Evolutionary conservation across 2,329 filamentous ascomycete genomes (phyloP), one percentile per base, ranked within the genome.

Genomic region (Fusarium multiceps): DNA sequence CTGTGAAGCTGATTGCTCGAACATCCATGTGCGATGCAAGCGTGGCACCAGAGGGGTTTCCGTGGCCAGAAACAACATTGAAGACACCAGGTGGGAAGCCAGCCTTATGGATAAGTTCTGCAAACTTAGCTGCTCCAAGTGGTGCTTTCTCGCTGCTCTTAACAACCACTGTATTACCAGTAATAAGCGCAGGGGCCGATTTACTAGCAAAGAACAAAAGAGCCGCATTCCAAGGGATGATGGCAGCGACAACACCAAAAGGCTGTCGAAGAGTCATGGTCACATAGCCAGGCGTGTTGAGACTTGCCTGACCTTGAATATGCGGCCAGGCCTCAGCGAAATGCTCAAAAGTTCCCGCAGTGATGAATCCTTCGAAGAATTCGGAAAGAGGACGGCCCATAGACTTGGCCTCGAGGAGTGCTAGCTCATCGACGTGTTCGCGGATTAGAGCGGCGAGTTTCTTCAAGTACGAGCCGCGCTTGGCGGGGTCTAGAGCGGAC

Each of bases 1-100:
- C 93, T 0, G 93, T 95, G 72, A 96, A 96, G 2, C 90, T 89
- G 51, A 95, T 83, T 75, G 91, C 93, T 71, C 92, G 88, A 30
- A 95, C 87, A 49, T 87, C 86, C 63, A 88, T 83, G 78, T 95
- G 92, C 34, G 85, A 82, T 1, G 90, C 88, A 8, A 95, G 83
- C 1, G 89, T 87, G 6, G 87, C 85, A 18, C 92, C 92, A 1
- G 90, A 88, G 43, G 88, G 87, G 18, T 84, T 82, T 4, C 92
- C 92, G 68, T 90, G 86, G 2, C 92, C 92, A 50, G 91, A 92
- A 27, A 94, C 74, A 58, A 94, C 85, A 77, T 93, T 94, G 73
- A 94, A 82, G 11, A 93, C 91, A 32, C 92, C 92, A 0, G 90
- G 87, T 3, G 92, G 92, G 74, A 94, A 93, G 0, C 92, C 92